phyloP scores from a whole-genome alignment of 257 asterid genomes.

The Nicotiana paniculata region DNA sequence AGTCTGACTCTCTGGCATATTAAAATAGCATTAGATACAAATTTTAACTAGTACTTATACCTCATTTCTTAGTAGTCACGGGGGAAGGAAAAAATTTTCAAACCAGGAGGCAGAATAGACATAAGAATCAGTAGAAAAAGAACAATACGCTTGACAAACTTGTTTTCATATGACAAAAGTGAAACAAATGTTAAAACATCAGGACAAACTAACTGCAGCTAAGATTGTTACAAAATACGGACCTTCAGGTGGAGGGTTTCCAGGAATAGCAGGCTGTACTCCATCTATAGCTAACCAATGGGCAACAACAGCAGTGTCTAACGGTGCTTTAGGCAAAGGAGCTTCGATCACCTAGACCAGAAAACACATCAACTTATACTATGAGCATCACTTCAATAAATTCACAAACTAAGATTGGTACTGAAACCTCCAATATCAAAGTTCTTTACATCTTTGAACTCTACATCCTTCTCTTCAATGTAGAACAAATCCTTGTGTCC shows the following conservation, averaged over 20 bases:
- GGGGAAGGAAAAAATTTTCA: background rate
- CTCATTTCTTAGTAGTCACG: background rate
- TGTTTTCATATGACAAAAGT: background rate
- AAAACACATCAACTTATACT: background rate
- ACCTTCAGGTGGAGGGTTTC: slow-evolving; percentile 87
- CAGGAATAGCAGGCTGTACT: slow-evolving; percentile 94
- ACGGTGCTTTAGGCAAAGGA: slow-evolving; percentile 88
- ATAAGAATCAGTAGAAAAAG: background rate
- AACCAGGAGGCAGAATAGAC: background rate
- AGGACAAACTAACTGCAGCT: background rate
- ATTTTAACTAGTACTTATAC: background rate
- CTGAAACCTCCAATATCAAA: background rate
- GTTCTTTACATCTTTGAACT: slow-evolving; percentile 71
- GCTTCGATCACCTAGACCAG: slow-evolving; percentile 76
- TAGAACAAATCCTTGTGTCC: slow-evolving; percentile 94
- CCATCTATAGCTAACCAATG: slow-evolving; percentile 98
- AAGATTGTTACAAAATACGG: slow-evolving; percentile 2
- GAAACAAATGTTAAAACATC: background rate
- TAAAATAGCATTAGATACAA: background rate
- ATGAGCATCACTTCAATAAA: background rate
- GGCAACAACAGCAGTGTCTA: slow-evolving; percentile 68
- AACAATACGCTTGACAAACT: background rate
- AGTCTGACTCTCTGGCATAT: background rate
- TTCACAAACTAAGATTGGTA: slow-evolving; percentile 6
- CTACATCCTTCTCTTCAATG: slow-evolving; percentile 81